Evolutionary conservation across 2,329 filamentous ascomycete species (phyloP).

Genomic region (Microdochium bolleyi): DNA sequence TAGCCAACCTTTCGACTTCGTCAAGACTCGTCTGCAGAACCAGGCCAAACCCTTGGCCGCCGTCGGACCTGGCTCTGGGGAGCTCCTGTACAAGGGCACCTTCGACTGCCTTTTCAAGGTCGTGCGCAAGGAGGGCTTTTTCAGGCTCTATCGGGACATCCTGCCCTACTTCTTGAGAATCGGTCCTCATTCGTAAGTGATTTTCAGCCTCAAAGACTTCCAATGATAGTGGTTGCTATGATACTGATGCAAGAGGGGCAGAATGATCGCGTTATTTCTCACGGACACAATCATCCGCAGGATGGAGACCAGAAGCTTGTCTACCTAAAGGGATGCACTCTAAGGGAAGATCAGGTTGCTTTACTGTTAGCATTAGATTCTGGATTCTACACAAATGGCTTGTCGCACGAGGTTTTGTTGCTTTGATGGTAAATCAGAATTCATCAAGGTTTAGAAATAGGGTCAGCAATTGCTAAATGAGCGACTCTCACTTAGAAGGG

Average conservation of each 20-base stretch:
- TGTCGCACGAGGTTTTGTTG: background rate
- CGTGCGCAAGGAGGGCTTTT: constrained; percentile 53
- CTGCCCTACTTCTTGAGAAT: constrained; percentile 64
- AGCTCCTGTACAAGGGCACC: constrained; percentile 55
- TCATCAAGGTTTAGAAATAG: background rate
- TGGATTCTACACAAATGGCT: background rate
- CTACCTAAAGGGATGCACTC: background rate
- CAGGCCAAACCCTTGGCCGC: constrained; percentile 33
- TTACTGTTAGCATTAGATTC: background rate
- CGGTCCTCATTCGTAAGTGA: constrained; percentile 59
- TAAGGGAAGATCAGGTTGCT: background rate
- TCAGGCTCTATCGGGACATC: constrained; percentile 65
- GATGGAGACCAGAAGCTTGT: background rate
- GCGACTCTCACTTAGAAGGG: background rate
- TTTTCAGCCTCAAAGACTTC: constrained; percentile 9
- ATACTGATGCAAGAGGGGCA: background rate
- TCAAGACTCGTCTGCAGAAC: constrained; percentile 66
- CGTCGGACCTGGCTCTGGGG: constrained; percentile 24
- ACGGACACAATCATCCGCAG: background rate
- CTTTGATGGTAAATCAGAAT: background rate
- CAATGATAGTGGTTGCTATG: background rate
- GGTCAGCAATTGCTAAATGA: background rate
- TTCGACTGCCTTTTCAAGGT: constrained; percentile 60
- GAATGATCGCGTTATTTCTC: background rate
- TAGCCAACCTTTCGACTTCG: constrained; percentile 63